These are phyloP conservation scores for Melaleuca quinquenervia DNA, from an alignment of 345 rosid genomes.

Conservation along the genomic window DNA sequence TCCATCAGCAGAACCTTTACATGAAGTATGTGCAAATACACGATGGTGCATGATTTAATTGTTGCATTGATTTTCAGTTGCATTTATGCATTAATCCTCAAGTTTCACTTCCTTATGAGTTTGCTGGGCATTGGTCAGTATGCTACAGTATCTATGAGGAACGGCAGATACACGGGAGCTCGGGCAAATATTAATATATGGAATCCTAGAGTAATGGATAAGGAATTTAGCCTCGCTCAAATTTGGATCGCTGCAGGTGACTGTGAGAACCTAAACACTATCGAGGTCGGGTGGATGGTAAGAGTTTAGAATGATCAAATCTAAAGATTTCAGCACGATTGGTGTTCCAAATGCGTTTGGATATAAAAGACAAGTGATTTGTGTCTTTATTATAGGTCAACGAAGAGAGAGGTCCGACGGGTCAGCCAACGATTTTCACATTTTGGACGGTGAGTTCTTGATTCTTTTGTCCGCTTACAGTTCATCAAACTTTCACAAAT, in stretches of 20 bases:
- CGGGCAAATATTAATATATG: neutral
- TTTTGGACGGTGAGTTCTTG: constrained; percentile 25
- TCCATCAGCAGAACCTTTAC: neutral
- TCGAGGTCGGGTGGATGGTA: constrained; percentile 1
- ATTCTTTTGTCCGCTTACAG: no score
- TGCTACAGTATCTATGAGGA: neutral
- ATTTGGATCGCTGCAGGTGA: neutral
- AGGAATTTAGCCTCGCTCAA: neutral
- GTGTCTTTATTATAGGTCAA: neutral
- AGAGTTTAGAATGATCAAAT: neutral
- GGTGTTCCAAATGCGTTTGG: neutral
- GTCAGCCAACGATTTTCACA: constrained; percentile 7
- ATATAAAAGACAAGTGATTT: neutral
- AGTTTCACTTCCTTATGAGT: neutral
- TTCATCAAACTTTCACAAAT: neutral
- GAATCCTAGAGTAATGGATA: neutral
- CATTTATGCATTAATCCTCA: neutral
- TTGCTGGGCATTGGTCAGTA: neutral
- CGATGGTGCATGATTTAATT: neutral
- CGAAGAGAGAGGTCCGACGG: no score
- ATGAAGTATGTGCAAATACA: neutral
- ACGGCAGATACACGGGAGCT: neutral
- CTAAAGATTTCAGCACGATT: neutral
- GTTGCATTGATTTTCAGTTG: neutral
- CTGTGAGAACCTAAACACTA: neutral